Base-by-base conservation (phyloP, 257 asterid genomes). In the Penstemon eatonii region DNA sequence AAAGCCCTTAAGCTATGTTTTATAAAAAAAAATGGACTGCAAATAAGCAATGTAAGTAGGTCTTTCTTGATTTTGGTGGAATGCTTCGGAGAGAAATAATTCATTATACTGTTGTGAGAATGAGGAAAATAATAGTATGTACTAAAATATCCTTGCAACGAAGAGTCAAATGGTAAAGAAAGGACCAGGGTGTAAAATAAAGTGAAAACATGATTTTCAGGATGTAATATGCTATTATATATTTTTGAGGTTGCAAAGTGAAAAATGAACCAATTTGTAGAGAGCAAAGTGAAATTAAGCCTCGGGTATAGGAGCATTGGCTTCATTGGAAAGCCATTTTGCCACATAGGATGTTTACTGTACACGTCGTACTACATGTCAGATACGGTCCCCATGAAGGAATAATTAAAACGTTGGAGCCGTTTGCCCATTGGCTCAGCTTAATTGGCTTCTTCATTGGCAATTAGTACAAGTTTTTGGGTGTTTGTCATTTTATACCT, bases 311-410 rank as follows among this genome's bases (percentile, higher is more conserved):
- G 8, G 9, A 54, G 37, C 8, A 60, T 56, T 68, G 87, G 91
- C 91, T 87, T 90, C 73, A 45, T n/a, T 5, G 57, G 69, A 66
- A 86, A 87, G 91, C 73, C 72, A 63, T 37, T 50, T 6, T 19
- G 82, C 86, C 94, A 77, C 71, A 83, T 84, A 83, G 71, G 7
- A 25, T 11, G 2, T 7, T 5, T 36, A 18, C 15, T 71, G 47
- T 71, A 59, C 73, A 60, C 63, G 51, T 65, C 47, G 39, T 7
- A 33, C 49, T 67, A 75, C 95, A 85, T 76, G 78, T 77, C 66
- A 75, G 77, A 81, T 74, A 53, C 68, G 3, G 61, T 59, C 6
- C 49, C 71, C 5, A 53, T 8, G 66, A 38, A 15, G 25, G 10
- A 53, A 4, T 52, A 6, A 66, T 25, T 1, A 0, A 12, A 58